A percentile compares a stretch with the other conserved stretches of the same genome.
Conservation (phyloP, 106 monocot genomes). For the Dioscorea dumetorum region DNA sequence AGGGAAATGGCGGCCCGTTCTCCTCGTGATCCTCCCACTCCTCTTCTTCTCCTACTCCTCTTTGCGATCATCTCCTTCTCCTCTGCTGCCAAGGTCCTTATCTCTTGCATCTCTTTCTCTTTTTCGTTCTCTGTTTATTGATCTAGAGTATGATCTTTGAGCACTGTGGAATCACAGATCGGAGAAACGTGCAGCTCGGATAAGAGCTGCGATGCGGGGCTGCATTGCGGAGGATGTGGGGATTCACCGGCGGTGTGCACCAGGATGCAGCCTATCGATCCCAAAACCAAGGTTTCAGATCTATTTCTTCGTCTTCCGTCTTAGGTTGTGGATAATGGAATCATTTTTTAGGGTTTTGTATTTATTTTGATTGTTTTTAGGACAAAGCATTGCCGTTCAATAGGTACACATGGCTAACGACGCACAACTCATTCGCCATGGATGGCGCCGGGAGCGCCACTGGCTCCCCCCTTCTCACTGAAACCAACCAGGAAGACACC, state of each 20-base stretch:
- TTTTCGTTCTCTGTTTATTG: conserved; percentile 10
- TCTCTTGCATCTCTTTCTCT: conserved; percentile 3
- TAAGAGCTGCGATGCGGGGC: conserved; percentile 36
- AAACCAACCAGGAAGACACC: conserved; percentile 59
- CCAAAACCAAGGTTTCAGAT: conserved; percentile 29
- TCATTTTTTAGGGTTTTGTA: neutral
- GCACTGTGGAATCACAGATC: conserved; percentile 15
- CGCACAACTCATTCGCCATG: conserved; percentile 74
- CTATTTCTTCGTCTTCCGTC: neutral
- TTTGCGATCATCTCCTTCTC: conserved; percentile 1
- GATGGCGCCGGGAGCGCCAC: conserved; percentile 19
- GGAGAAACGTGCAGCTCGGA: conserved; percentile 33
- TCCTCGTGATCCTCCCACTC: neutral
- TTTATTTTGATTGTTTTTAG: conserved; percentile 6
- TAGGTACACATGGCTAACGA: conserved; percentile 81
- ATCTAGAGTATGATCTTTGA: too few relatives aligned
- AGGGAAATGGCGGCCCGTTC: too few relatives aligned
- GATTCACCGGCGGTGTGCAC: conserved; percentile 28
- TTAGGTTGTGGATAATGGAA: neutral
- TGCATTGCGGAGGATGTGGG: conserved; percentile 51
- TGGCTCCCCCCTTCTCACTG: conserved; percentile 20
- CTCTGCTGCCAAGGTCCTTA: conserved; percentile 2
- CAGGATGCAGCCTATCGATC: conserved; percentile 34
- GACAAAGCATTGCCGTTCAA: conserved; percentile 59
- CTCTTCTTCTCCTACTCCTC: conserved; percentile 15